Evolutionary conservation across 352 stramenopile species (phyloP).

Genomic region (Thraustotheca clavata): DNA sequence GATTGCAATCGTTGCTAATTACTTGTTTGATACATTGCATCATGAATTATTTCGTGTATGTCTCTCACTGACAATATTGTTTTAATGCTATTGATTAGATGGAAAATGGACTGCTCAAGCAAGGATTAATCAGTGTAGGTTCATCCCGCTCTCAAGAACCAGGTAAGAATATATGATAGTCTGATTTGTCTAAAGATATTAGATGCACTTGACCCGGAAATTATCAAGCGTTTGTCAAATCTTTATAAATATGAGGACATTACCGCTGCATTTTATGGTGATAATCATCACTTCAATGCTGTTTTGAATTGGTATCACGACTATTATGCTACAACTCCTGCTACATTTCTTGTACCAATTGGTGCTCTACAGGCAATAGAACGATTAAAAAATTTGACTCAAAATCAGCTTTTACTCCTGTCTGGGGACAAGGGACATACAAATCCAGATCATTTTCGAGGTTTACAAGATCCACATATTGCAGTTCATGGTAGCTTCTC

Average conservation of each 20-base stretch:
- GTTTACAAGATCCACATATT: slow-evolving; percentile 90
- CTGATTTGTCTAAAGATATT: slow-evolving; percentile 2
- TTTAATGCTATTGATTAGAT: slow-evolving; percentile 42
- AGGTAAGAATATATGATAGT: not conserved
- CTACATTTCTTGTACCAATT: slow-evolving; percentile 87
- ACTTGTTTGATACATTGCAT: slow-evolving; percentile 92
- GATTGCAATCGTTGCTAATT: slow-evolving; percentile 89
- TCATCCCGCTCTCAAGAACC: slow-evolving; percentile 52
- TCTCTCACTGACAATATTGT: slow-evolving; percentile 28
- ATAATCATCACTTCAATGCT: slow-evolving; percentile 71
- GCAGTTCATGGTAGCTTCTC: slow-evolving; percentile 93
- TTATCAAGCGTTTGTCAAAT: slow-evolving; percentile 90
- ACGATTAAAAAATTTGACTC: slow-evolving; percentile 48
- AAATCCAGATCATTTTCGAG: slow-evolving; percentile 88
- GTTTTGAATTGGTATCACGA: slow-evolving; percentile 90
- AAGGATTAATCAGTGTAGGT: slow-evolving; percentile 86
- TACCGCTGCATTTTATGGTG: slow-evolving; percentile 73
- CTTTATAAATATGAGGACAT: slow-evolving; percentile 82
- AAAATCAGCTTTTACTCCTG: slow-evolving; percentile 66
- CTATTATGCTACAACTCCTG: slow-evolving; percentile 53
- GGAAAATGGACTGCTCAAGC: slow-evolving; percentile 73
- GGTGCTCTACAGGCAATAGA: slow-evolving; percentile 78
- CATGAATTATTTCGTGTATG: slow-evolving; percentile 72
- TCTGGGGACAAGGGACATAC: slow-evolving; percentile 93
- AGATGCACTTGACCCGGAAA: slow-evolving; percentile 88